Evolutionary conservation across 1,284 basidiomycete species (phyloP).

Genomic region (Macrocybe sp.): DNA sequence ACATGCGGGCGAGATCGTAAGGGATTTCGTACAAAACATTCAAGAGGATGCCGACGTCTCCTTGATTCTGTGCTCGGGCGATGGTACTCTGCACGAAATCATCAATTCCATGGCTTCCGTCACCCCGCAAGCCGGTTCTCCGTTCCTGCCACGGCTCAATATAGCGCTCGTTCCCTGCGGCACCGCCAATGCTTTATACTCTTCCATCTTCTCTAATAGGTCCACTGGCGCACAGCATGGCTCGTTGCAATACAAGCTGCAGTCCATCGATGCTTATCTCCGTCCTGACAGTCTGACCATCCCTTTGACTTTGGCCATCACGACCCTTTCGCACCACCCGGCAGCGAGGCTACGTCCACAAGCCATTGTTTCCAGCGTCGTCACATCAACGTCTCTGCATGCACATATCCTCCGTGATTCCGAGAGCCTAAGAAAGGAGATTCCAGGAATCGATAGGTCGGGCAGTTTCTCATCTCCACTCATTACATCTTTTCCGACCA

Average conservation of each 20-base stretch:
- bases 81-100: slow-evolving; percentile 89
- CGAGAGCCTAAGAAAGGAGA: slow-evolving; percentile 61
- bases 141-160: slow-evolving; percentile 20
- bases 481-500: not conserved
- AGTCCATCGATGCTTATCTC: slow-evolving; percentile 49
- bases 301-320: slow-evolving; percentile 56
- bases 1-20: slow-evolving; percentile 57
- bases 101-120: slow-evolving; percentile 52
- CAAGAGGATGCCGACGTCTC: slow-evolving; percentile 24
- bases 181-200: slow-evolving; percentile 93
- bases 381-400: slow-evolving; percentile 82
- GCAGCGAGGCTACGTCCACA: slow-evolving; percentile 17
- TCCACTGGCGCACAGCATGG: slow-evolving; percentile 13
- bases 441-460: slow-evolving; percentile 78
- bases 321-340: slow-evolving; percentile 38
- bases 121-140: slow-evolving; percentile 20
- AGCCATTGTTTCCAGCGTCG: slow-evolving; percentile 47
- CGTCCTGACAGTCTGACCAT: slow-evolving; percentile 24
- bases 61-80: slow-evolving; percentile 75
- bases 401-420: slow-evolving; percentile 82
- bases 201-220: slow-evolving; percentile 49
- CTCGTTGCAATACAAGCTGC: slow-evolving; percentile 41
- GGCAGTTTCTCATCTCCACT: slow-evolving; percentile 5
- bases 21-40: slow-evolving; percentile 30
- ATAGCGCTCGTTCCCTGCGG: slow-evolving; percentile 73